Conservation (phyloP, 306 rosid genomes). For the Quillaja saponaria region DNA sequence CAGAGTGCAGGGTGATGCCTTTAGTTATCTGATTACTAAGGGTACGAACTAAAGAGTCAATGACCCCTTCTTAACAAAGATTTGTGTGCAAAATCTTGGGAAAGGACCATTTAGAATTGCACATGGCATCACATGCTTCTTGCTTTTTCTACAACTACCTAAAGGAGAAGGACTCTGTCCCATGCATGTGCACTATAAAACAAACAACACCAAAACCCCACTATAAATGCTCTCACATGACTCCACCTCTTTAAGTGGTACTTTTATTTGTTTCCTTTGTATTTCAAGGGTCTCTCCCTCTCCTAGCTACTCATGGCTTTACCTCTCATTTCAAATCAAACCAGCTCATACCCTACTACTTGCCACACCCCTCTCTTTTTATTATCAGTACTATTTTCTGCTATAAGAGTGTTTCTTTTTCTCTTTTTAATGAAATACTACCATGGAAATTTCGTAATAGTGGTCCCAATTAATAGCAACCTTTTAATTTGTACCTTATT, state of each 20-base stretch:
- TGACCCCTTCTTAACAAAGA: slow-evolving; percentile 24
- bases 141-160: slow-evolving; percentile 43
- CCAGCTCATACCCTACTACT: slow-evolving; percentile 51
- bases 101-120: slow-evolving; percentile 52
- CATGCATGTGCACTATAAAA: slow-evolving; percentile 80
- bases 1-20: too few relatives aligned
- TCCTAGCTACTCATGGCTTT: slow-evolving; percentile 13
- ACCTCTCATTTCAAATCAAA: slow-evolving; percentile 53
- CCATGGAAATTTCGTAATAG: slow-evolving; percentile 6
- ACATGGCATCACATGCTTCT: slow-evolving; percentile 81
- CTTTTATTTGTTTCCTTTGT: slow-evolving; percentile 37
- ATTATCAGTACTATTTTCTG: background rate
- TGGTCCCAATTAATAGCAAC: slow-evolving; percentile 12
- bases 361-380: background rate
- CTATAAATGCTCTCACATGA: slow-evolving; percentile 78
- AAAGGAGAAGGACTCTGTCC: slow-evolving; percentile 43
- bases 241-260: slow-evolving; percentile 33
- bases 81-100: slow-evolving; percentile 28
- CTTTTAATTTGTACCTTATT: too few relatives aligned
- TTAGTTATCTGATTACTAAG: background rate
- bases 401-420: too few relatives aligned
- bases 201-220: slow-evolving; percentile 57
- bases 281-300: slow-evolving; percentile 31
- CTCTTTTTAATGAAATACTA: background rate
- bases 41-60: slow-evolving; percentile 7